Evolutionary conservation across 2,329 filamentous ascomycete species (phyloP).

Genomic region (Epichloe coenophiala): DNA sequence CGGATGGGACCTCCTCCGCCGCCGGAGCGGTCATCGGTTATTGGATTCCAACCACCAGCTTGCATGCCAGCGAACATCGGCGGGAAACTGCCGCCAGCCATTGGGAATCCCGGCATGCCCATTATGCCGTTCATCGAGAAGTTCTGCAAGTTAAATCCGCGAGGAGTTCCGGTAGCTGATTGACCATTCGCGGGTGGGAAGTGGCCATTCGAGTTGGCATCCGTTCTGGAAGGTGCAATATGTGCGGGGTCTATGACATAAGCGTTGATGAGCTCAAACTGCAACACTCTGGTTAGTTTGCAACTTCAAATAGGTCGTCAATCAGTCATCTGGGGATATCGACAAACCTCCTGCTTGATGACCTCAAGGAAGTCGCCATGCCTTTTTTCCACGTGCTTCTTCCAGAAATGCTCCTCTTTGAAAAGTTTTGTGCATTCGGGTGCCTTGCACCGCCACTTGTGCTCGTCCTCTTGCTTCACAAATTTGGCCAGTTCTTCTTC

Average conservation of each 20-base stretch:
- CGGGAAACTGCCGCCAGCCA: constrained; percentile 32
- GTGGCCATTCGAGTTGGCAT: constrained; percentile 91
- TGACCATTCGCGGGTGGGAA: constrained; percentile 73
- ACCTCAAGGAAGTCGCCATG: constrained; percentile 77
- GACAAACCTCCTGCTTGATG: constrained; percentile 63
- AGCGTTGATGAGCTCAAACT: constrained; percentile 83
- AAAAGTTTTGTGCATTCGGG: constrained; percentile 94
- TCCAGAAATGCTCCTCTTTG: constrained; percentile 95
- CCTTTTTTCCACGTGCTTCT: constrained; percentile 93
- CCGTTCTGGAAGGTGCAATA: constrained; percentile 83
- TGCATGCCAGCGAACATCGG: constrained; percentile 42
- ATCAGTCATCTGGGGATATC: constrained; percentile 28
- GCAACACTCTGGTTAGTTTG: constrained; percentile 6
- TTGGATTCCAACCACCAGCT: constrained; percentile 35
- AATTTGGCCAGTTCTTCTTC: constrained; percentile 76
- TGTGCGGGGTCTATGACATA: constrained; percentile 92
- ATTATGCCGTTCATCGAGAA: constrained; percentile 49
- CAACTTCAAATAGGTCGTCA: constrained; percentile 30
- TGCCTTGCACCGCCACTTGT: constrained; percentile 93
- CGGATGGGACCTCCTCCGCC: constrained; percentile 48
- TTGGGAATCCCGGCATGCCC: constrained; percentile 46
- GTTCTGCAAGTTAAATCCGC: constrained; percentile 77
- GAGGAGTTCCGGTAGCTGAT: constrained; percentile 67
- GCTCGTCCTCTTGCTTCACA: constrained; percentile 94
- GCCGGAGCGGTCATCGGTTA: constrained; percentile 43